phyloP scores from a whole-genome alignment of 208 protist species.

The Crithidia expoeki region DNA sequence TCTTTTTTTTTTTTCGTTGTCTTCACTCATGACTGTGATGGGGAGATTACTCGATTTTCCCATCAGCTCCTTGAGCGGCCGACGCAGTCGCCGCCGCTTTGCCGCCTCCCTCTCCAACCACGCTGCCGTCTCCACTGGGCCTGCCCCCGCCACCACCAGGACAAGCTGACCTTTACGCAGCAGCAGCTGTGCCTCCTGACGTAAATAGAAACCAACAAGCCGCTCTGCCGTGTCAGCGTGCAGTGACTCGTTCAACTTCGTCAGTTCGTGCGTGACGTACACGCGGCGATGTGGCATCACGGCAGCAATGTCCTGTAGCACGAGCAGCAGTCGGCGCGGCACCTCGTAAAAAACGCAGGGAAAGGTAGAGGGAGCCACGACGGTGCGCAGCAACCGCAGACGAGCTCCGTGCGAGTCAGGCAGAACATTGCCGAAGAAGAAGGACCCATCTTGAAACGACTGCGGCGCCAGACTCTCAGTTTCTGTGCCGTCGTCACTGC shows the following conservation, averaged over 20 bases:
- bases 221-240: constrained; percentile 82
- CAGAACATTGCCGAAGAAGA: constrained; percentile 89
- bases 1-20: background rate
- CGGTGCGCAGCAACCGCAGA: constrained; percentile 65
- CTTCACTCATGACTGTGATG: background rate
- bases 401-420: constrained; percentile 67
- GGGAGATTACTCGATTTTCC: background rate
- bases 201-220: constrained; percentile 75
- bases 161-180: constrained; percentile 85
- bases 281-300: constrained; percentile 76
- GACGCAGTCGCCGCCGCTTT: constrained; percentile 64
- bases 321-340: constrained; percentile 74
- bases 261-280: constrained; percentile 86
- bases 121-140: constrained; percentile 60
- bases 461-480: constrained; percentile 14
- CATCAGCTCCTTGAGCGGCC: constrained; percentile 48
- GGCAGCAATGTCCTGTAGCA: constrained; percentile 84
- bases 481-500: background rate
- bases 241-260: constrained; percentile 90
- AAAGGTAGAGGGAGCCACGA: constrained; percentile 60
- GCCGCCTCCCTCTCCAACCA: constrained; percentile 57
- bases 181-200: constrained; percentile 68
- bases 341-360: constrained; percentile 91
- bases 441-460: constrained; percentile 70
- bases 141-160: constrained; percentile 77